These are phyloP conservation scores for Diplodia intermedia DNA, from an alignment of 2,329 filamentous ascomycete genomes.

Conservation along the genomic window DNA sequence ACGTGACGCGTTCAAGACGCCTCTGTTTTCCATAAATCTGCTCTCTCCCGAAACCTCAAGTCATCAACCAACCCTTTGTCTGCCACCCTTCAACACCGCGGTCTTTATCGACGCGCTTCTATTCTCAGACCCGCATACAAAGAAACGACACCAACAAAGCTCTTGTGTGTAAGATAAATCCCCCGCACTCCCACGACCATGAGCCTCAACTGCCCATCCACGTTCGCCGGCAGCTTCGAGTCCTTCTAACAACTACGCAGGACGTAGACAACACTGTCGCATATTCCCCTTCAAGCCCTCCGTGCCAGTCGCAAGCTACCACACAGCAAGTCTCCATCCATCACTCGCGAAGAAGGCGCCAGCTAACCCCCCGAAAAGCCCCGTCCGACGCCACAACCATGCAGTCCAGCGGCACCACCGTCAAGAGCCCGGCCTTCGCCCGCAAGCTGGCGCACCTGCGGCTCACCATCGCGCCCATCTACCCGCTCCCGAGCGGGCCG, in stretches of 20 bases:
- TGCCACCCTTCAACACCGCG: not conserved
- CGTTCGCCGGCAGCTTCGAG: not conserved
- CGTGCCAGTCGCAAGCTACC: not conserved
- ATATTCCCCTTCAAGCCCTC: not conserved
- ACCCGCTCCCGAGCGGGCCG: conserved; percentile 61
- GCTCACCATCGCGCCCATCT: conserved; percentile 70
- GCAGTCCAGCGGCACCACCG: conserved; percentile 22
- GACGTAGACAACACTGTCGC: conserved; percentile 12
- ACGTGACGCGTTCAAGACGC: not conserved
- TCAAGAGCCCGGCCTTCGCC: conserved; percentile 54
- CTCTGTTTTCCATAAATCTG: not conserved
- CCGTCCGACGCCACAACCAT: not conserved
- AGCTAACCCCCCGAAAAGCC: not conserved
- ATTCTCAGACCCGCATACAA: not conserved
- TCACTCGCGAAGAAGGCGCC: not conserved
- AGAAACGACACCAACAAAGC: conserved; percentile 9
- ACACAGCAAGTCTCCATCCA: not conserved
- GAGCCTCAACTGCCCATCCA: not conserved
- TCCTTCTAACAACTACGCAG: conserved; percentile 16
- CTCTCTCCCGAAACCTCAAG: not conserved
- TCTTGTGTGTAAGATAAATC: not conserved
- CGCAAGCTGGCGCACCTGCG: conserved; percentile 71
- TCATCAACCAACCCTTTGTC: conserved; percentile 4
- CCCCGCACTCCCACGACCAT: not conserved
- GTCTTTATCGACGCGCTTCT: conserved; percentile 8